Evolutionary conservation across 2,329 filamentous ascomycete genomes (phyloP), one percentile per base, ranked within the genome.

Genomic region (Sclerotinia nivalis): DNA sequence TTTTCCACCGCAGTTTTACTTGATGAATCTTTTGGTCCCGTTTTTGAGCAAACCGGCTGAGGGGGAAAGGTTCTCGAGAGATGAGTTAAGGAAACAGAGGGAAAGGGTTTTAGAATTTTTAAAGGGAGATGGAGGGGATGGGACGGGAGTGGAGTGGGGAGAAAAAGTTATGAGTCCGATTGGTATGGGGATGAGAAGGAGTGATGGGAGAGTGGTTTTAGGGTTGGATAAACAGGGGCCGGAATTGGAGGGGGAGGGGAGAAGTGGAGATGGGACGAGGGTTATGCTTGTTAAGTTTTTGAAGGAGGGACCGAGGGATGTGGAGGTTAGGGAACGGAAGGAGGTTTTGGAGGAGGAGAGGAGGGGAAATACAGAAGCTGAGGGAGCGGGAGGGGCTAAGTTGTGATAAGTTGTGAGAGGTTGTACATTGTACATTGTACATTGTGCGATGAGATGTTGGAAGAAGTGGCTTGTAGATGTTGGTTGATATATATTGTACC

Each of bases 1-100:
- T 7, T 97, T 96, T 77, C 96, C 96, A 5, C 96, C 96, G 0
- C 96, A 98, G 77, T 91, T 90, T 77, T 93, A 91, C 80, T 85
- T 96, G 5, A 83, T 93, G 15, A 81, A 84, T 47, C 80, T 91
- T 0, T 80, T 92, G 2, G 79, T 85, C 0, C 81, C 80, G 2
- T 87, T 88, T 74, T 80, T 91, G 22, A 72, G 22, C 72, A 28
- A 4, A 15, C 0, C 78, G 76, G 0, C 71, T 74, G 0, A 71
- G 40, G 9, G 18, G 2, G 6, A 7, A 2, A 75, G 1, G 69
- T 74, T 31, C 0, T 74, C 77, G 2, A 66, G 76, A 60, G 59
- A 69, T 43, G 78, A 80, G 6, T 73, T 88, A 77, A 77, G 82
- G 49, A 73, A 74, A 0, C 86, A 91, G 76, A 80, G 89, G 13